These are phyloP conservation scores for Pythium pectinolyticum DNA, from an alignment of 352 stramenopile genomes.

Conservation along the genomic window DNA sequence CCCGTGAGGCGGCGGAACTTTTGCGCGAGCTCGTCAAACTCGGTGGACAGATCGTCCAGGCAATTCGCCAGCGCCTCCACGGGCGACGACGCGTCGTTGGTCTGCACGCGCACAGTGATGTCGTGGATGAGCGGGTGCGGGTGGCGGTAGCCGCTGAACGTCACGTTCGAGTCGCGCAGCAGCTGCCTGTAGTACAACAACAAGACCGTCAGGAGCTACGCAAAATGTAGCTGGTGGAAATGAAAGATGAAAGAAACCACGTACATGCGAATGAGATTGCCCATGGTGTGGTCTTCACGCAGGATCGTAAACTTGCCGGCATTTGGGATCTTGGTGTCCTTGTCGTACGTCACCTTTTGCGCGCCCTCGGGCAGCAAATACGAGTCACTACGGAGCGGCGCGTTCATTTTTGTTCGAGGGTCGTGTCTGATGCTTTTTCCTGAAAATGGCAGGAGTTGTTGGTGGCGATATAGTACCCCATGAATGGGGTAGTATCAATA, in stretches of 20 bases:
- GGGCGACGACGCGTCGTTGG: constrained; percentile 80
- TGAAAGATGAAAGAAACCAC: too few species aligned
- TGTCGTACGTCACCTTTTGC: constrained; percentile 93
- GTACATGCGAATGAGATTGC: constrained; percentile 97
- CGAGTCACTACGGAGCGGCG: constrained; percentile 78
- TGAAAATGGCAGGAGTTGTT: neutral
- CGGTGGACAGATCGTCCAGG: constrained; percentile 83
- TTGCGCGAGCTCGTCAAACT: constrained; percentile 86
- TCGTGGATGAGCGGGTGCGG: constrained; percentile 96
- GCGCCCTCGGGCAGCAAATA: constrained; percentile 84
- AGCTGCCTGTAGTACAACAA: constrained; percentile 63
- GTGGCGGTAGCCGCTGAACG: constrained; percentile 95
- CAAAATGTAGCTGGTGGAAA: too few species aligned
- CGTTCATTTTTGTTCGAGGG: constrained; percentile 73
- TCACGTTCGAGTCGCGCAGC: constrained; percentile 84
- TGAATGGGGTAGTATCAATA: neutral
- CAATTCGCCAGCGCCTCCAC: constrained; percentile 81
- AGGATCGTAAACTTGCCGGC: constrained; percentile 97
- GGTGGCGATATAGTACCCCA: neutral
- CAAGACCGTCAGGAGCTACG: neutral
- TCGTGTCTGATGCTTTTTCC: neutral
- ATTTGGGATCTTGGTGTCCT: constrained; percentile 97
- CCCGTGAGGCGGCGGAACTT: constrained; percentile 80
- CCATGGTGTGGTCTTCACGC: constrained; percentile 98
- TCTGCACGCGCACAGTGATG: constrained; percentile 94